Base-by-base conservation (phyloP, 2,329 filamentous ascomycete species). In the Fusarium sublunatum region DNA sequence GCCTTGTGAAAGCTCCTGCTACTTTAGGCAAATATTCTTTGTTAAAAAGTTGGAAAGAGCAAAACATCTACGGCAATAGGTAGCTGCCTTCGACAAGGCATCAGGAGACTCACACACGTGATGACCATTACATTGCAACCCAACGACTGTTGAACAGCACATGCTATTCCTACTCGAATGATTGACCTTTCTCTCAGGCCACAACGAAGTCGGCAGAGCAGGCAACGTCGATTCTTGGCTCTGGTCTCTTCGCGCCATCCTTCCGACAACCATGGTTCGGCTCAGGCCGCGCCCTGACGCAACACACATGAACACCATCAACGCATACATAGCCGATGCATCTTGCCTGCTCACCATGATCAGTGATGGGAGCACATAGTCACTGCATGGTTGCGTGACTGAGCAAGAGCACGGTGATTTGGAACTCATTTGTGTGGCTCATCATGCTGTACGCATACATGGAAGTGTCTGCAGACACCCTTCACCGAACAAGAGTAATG, bases 61-160 rank as follows among this genome's bases (percentile, higher is more conserved):
- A 28, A 45, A 28, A 38, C 31, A 36, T 26, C 25, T 36, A 19
- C 22, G 39, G 15, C 5, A 11, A 28, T 24, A 38, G 24, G 10
- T 12, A n/a, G 35, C 25, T 43, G 7, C 34, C 19, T 36, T 24
- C 8, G 12, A 22, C 22, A 19, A 13, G n/a, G 24, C 13, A 64
- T 66, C 61, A 65, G 64, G 54, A 69, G 64, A 68, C 19, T 69
- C 26, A 12, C 13, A 56, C 54, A 59, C 48, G 53, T 61, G 58
- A 61, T 25, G 25, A 19, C 26, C 12, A n/a, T 26, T 45, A 8
- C 38, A 46, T 24, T 45, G 15, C 32, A 43, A 48, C 29, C 19
- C 29, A 32, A 44, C 43, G 10, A 51, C 35, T 47, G 32, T 48
- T 58, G 32, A 46, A 34, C 15, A 34, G 46, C 24, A 26, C 43